These are phyloP conservation scores for Cercospora sp. DNA, from an alignment of 2,329 filamentous ascomycete species.

Conservation along the genomic window DNA sequence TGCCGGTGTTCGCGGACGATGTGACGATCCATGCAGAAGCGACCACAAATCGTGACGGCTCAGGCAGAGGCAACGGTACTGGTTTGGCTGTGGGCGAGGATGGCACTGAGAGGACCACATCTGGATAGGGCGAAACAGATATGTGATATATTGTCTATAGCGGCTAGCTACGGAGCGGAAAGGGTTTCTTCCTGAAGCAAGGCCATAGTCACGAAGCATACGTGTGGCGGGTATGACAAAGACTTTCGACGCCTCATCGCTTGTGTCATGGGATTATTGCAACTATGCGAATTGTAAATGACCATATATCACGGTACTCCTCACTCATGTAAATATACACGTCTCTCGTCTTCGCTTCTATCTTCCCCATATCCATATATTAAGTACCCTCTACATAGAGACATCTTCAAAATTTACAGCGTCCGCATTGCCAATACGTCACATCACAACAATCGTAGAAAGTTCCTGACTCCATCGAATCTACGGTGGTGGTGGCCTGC, in stretches of 20 bases:
- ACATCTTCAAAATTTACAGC: background rate
- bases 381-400: background rate
- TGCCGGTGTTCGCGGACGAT: background rate
- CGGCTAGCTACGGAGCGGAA: background rate
- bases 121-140: background rate
- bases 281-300: background rate
- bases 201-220: too few relatives aligned
- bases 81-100: slow-evolving; percentile 4
- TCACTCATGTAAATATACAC: background rate
- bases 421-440: background rate
- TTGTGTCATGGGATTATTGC: too few relatives aligned
- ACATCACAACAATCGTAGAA: background rate
- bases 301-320: background rate
- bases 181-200: background rate
- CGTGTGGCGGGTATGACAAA: too few relatives aligned
- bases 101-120: slow-evolving; percentile 3
- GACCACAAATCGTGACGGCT: slow-evolving; percentile 2
- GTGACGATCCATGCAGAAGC: slow-evolving; percentile 4
- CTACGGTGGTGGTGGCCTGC: background rate
- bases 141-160: background rate
- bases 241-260: too few relatives aligned
- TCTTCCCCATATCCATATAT: background rate
- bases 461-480: background rate
- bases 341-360: background rate
- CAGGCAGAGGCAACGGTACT: slow-evolving; percentile 1